A percentile compares a stretch with the other conserved stretches of the same genome.
Conservation (phyloP, 116 monocot genomes). For the Papilionanthe hybrid region DNA sequence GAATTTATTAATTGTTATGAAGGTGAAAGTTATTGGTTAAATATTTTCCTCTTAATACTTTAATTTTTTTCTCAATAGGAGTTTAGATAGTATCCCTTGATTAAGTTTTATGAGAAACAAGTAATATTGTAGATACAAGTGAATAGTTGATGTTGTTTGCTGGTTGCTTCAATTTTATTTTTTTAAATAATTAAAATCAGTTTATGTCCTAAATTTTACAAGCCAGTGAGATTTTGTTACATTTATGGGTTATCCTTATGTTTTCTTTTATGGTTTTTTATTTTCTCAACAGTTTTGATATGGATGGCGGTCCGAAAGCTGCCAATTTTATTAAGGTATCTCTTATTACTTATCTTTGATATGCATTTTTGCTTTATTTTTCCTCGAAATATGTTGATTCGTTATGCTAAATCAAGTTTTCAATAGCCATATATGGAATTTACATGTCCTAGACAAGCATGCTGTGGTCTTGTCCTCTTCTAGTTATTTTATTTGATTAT, state of each 20-base stretch:
- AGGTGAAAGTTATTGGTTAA: not conserved
- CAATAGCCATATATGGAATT: not conserved
- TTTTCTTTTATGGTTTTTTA: not conserved
- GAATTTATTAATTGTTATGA: not conserved
- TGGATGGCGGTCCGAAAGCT: constrained; percentile 73
- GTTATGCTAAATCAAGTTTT: not conserved
- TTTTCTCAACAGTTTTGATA: constrained; percentile 68
- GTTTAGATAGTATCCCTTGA: not conserved
- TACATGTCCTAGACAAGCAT: not conserved
- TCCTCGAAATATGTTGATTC: not conserved
- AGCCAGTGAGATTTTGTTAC: not conserved
- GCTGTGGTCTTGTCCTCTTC: too few relatives aligned
- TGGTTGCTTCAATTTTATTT: not conserved
- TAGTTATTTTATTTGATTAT: not conserved
- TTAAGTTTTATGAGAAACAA: not conserved
- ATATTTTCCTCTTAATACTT: not conserved
- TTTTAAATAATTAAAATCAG: not conserved
- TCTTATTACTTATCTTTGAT: constrained; percentile 4
- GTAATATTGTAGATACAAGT: not conserved
- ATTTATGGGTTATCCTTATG: not conserved
- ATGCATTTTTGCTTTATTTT: not conserved
- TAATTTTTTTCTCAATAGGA: not conserved
- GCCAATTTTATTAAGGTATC: constrained; percentile 87
- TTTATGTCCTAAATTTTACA: not conserved
- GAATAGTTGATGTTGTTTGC: not conserved